Percentiles rank a stretch among this genome's conserved stretches.
phyloP scores from a whole-genome alignment of 208 protist species.

The Entamoeba moshkovskii region DNA sequence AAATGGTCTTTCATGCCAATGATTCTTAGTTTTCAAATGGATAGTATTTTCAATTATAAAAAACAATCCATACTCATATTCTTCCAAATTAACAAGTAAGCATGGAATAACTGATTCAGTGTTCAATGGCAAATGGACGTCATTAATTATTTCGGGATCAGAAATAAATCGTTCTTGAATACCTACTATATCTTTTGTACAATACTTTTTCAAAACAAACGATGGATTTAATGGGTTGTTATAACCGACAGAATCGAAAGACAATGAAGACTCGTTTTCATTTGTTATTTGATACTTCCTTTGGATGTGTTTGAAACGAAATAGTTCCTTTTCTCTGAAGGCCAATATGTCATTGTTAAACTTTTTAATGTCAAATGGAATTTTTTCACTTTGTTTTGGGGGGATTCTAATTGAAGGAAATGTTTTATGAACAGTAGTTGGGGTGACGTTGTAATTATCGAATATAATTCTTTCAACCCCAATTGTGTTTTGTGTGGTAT shows the following conservation, averaged over 20 bases:
- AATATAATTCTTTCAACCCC: neutral
- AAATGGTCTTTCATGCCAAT: neutral
- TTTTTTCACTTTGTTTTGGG: neutral
- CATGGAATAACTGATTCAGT: neutral
- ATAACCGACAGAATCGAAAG: neutral
- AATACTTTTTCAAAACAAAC: neutral
- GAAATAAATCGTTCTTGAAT: neutral
- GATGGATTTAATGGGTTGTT: neutral
- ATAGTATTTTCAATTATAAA: neutral
- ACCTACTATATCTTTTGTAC: neutral
- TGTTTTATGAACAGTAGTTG: neutral
- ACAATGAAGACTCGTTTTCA: neutral
- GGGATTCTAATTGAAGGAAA: neutral
- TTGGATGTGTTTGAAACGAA: neutral
- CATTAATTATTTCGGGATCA: neutral
- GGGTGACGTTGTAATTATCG: neutral
- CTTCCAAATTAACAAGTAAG: neutral
- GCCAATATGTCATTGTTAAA: neutral
- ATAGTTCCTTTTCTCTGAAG: neutral
- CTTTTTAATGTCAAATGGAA: neutral
- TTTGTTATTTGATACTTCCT: neutral
- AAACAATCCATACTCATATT: neutral
- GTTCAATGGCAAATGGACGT: neutral
- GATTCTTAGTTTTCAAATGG: neutral
- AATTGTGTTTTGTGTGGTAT: neutral